Evolutionary conservation across 2,329 filamentous ascomycete genomes (phyloP), one percentile per base, ranked within the genome.

Genomic region (Cladosporium cucumerinum): DNA sequence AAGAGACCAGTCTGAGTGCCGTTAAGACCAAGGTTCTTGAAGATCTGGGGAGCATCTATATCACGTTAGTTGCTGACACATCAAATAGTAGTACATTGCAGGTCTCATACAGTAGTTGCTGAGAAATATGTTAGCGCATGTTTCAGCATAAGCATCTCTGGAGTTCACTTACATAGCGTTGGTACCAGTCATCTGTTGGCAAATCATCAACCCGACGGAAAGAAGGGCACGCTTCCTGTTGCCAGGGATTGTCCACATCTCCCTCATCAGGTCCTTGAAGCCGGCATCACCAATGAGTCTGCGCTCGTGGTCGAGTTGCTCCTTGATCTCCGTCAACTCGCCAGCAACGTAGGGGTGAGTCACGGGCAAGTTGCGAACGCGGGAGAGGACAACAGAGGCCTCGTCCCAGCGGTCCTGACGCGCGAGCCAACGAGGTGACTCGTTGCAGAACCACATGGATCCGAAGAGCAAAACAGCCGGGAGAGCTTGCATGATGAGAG

Each of bases 171-270:
- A 64, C 61, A 69, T 68, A 1, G 68, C 86, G 8, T 87, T 87
- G 0, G 86, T 76, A 32, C 87, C 88, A 0, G 88, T 91, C 85
- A 91, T 89, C 74, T 91, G 88, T 74, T 92, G 89, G 74, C 87
- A 90, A 46, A 90, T 78, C 88, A 82, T 85, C 39, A 82, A 77
- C 16, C 75, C 88, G 81, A 91, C 84, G 32, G 86, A 87, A 64
- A 90, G 83, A 55, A 89, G 75, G 2, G 84, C 86, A 59, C 88
- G 84, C 71, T 88, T 88, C 65, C 88, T 82, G 63, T 87, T 85
- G 64, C 85, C 86, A 32, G 85, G 87, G 68, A 87, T 82, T 8
- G 87, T 74, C 75, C 92, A 85, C 75, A 91, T 83, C 76, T 93
- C 90, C 73, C 87, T 87, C 68, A 92, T 66, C 51, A 88, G 81